phyloP scores from a whole-genome alignment of 1,284 basidiomycete species.

The Gomphus bonarii region DNA sequence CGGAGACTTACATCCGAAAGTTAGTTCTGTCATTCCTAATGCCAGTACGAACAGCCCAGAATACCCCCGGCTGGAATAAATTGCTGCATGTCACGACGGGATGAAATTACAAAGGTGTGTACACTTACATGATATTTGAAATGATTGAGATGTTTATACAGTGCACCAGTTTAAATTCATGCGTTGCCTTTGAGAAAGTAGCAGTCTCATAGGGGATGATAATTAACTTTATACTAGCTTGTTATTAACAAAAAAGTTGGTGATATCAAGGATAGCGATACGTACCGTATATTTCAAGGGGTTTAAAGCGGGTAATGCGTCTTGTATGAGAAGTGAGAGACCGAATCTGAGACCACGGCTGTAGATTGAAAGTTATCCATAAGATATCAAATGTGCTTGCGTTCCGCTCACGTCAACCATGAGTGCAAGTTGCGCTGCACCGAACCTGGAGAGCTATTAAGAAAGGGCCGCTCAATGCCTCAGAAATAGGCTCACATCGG shows the following conservation, averaged over 20 bases:
- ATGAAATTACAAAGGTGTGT: not conserved
- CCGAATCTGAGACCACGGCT: conserved; percentile 1
- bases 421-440: not conserved
- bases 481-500: not conserved
- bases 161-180: not conserved
- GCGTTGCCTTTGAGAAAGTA: not conserved
- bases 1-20: not conserved
- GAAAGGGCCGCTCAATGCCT: not conserved
- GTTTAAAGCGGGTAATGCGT: not conserved
- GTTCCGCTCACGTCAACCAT: not conserved
- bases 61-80: not conserved
- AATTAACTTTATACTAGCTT: not conserved
- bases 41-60: not conserved
- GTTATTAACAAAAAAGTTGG: not conserved
- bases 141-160: not conserved
- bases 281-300: not conserved
- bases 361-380: not conserved
- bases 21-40: not conserved
- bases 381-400: not conserved
- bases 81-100: not conserved
- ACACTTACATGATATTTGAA: not conserved
- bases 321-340: not conserved
- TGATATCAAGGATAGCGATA: not conserved
- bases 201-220: not conserved
- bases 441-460: not conserved